phyloP scores from a whole-genome alignment of 345 rosid species.

The Abelmoschus esculentus region DNA sequence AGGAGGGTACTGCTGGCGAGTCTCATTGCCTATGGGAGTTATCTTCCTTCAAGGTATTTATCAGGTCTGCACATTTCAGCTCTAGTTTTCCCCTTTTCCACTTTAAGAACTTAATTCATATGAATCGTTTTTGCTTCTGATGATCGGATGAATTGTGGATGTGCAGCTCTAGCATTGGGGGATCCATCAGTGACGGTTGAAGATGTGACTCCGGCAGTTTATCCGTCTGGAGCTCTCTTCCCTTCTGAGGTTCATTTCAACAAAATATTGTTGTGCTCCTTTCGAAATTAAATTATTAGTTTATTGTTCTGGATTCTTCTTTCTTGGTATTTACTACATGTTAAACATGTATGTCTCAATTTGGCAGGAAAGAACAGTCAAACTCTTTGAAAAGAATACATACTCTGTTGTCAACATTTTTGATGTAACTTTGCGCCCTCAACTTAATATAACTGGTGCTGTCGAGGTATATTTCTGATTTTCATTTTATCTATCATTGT shows the following conservation, averaged over 20 bases:
- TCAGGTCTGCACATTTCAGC: constrained; percentile 73
- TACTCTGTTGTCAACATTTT: constrained; percentile 90
- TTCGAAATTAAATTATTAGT: not conserved
- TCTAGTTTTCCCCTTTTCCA: constrained; percentile 12
- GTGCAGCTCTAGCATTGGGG: constrained; percentile 73
- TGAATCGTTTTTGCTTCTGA: not conserved
- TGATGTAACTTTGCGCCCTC: constrained; percentile 87
- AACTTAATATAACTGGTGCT: constrained; percentile 76
- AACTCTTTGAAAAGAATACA: constrained; percentile 78
- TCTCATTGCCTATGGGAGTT: constrained; percentile 41
- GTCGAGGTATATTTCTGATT: constrained; percentile 58
- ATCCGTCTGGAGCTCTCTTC: constrained; percentile 72
- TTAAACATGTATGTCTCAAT: not conserved
- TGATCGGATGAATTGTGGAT: not conserved
- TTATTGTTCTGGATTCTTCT: not conserved
- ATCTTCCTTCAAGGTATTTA: constrained; percentile 84
- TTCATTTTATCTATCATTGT: not conserved
- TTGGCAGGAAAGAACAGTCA: constrained; percentile 74
- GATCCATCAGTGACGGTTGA: constrained; percentile 74
- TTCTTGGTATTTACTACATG: not conserved
- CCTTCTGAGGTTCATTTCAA: constrained; percentile 61
- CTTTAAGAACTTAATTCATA: constrained; percentile 7
- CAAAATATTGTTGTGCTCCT: not conserved
- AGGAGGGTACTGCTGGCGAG: constrained; percentile 56
- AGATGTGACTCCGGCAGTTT: constrained; percentile 73